Evolutionary conservation across 192 early-diverging fungal species (phyloP).

Genomic region (Chytriomyces confervae): DNA sequence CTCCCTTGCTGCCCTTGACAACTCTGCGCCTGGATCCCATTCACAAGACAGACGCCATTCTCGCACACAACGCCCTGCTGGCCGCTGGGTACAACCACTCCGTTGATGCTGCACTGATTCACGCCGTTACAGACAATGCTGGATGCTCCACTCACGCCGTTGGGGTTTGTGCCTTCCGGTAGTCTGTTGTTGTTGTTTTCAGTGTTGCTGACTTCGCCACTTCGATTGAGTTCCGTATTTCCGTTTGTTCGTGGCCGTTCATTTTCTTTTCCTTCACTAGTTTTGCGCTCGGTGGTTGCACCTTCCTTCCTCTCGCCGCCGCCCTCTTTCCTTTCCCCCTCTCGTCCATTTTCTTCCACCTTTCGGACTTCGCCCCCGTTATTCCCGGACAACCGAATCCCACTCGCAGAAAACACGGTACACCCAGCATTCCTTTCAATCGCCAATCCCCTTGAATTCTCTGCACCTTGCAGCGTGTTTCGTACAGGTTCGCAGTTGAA

Average conservation of each 20-base stretch:
- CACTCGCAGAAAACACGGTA: not conserved
- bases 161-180: not conserved
- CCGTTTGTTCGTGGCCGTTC: not conserved
- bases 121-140: not conserved
- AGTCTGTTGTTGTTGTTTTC: not conserved
- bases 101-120: not conserved
- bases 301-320: not conserved
- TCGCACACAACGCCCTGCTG: not conserved
- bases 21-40: not conserved
- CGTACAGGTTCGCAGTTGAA: not conserved
- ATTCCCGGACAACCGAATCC: not conserved
- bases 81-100: not conserved
- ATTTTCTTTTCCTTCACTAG: not conserved
- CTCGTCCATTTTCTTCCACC: not conserved
- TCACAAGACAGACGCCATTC: not conserved
- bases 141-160: not conserved
- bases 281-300: not conserved
- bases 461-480: not conserved
- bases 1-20: not conserved
- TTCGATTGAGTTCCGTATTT: not conserved
- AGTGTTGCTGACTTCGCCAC: not conserved
- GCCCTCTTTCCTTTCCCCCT: not conserved
- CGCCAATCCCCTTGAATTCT: not conserved
- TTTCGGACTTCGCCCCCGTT: not conserved
- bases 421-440: not conserved